phyloP scores from a whole-genome alignment of 768 basidiomycete genomes.

The Auriscalpium microsporum region DNA sequence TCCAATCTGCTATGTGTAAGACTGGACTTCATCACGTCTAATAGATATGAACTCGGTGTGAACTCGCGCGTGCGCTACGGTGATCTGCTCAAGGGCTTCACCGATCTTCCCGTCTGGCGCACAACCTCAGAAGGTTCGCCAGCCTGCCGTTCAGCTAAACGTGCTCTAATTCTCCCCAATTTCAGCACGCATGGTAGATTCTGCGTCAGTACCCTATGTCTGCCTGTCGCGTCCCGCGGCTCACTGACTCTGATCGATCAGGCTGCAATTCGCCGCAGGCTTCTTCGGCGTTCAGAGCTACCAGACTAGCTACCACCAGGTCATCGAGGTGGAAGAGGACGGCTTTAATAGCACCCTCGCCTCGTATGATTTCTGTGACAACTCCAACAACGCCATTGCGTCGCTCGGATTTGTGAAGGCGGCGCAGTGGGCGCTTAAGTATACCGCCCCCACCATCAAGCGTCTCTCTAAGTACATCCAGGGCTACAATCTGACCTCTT shows the following conservation, averaged over 20 bases:
- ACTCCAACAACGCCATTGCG: constrained; percentile 20
- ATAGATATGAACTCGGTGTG: constrained; percentile 35
- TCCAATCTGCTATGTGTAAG: not conserved
- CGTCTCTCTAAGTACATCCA: constrained; percentile 27
- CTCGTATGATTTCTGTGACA: constrained; percentile 29
- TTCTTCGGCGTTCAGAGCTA: constrained; percentile 39
- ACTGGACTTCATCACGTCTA: not conserved
- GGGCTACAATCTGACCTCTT: constrained; percentile 24
- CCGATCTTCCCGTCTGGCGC: constrained; percentile 40
- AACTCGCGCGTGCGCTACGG: constrained; percentile 40
- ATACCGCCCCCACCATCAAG: constrained; percentile 28
- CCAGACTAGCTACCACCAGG: constrained; percentile 34
- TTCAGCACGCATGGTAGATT: constrained; percentile 26
- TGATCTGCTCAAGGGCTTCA: constrained; percentile 32
- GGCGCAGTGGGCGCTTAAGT: constrained; percentile 30
- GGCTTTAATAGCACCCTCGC: constrained; percentile 42
- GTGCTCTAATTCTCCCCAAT: not conserved
- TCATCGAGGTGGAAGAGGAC: constrained; percentile 35
- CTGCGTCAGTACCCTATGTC: constrained; percentile 19
- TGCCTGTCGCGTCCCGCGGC: constrained; percentile 17
- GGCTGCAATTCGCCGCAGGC: constrained; percentile 43
- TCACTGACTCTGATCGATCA: constrained; percentile 9
- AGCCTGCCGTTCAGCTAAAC: not conserved
- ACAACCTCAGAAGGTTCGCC: constrained; percentile 33
- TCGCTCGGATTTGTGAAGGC: constrained; percentile 18